Base-by-base conservation (phyloP, 2,329 filamentous ascomycete genomes). In the Fusarium tupiense region DNA sequence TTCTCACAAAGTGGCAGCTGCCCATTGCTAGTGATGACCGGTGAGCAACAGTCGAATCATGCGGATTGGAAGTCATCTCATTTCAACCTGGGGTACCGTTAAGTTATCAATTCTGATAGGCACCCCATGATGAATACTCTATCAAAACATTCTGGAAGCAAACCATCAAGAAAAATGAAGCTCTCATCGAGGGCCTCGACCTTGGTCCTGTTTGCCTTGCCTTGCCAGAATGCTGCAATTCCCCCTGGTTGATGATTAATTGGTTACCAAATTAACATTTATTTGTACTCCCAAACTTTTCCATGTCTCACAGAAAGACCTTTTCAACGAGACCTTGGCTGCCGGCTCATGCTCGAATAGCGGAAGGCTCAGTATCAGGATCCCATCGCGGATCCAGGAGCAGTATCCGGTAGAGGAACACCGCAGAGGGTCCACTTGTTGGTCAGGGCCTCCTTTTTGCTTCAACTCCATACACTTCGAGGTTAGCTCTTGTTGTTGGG, bases 201-300 rank as follows among this genome's bases (percentile, higher is more conserved):
- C 57, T 40, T 43, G 56, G 35, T 35, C 40, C 26, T 52, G 49
- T 68, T 64, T 67, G 67, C 40, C 41, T 64, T 67, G 67, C 40
- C 41, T 63, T 59, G 56, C 53, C 53, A 56, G 58, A 63, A 44
- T 24, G 31, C 50, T 33, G 29, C 47, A 49, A 33, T 24, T 31
- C 14, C 52, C 37, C 52, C 50, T 64, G 47, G 49, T 69, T 41
- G 10, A 13, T 59, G 57, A 66, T 66, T 65, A 49, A 78, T 78
- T 78, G 73, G 76, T 73, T 78, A 78, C 76, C 76, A 69, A 64
- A 41, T 64, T n/a, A 71, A 57, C 47, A 47, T 67, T 69, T 66
- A 64, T 63, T 64, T 64, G 76, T 77, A 54, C 41, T 66, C 41
- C 69, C 61, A 64, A 35, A 35, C 62, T 53, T 61, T 56, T 29